Evolutionary conservation across 2,329 filamentous ascomycete genomes (phyloP), one percentile per base, ranked within the genome.

Genomic region (Colletotrichum tamarilloi): DNA sequence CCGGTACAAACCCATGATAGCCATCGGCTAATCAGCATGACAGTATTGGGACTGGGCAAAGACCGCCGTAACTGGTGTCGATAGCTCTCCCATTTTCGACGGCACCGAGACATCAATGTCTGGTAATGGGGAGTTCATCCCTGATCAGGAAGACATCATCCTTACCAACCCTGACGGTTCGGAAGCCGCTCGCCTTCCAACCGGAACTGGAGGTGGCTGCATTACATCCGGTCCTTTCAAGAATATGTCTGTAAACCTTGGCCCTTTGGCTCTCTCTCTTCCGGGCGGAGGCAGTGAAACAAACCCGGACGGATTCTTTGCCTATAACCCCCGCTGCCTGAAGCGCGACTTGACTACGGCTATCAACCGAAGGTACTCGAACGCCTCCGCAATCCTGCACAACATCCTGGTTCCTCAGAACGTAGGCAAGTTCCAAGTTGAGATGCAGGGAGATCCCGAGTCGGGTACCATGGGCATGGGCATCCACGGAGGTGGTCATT

Each of bases 131-230:
- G 78, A 73, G 38, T 77, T 63, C 67, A 75, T 80, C 49, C 68
- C 77, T 0, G 38, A 77, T 62, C 68, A 77, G n/a, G 69, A 73
- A 6, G 76, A 78, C 24, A 72, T 79, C 11, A 72, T 77, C 6
- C 75, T 80, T 14, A 83, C 76, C 55, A 74, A 76, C 55, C 74
- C 73, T 14, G 83, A 75, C 38, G 76, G 77, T 1, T 74, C 79
- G 9, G 77, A 76, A n/a, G 67, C 77, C 1, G 42, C 79, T 26
- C 75, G 75, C 42, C 76, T 87, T 11, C 84, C 86, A 0, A 81
- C 87, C 0, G 89, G 87, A 7, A 82, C 81, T 2, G 89, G 90
- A 8, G 89, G 90, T 57, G 90, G 89, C 26, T 91, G 88, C 76
- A 82, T 91, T 6, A 82, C 78, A 14, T 82, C 80, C 0, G 88